Evolutionary conservation across 1,284 basidiomycete genomes (phyloP).

Genomic region (Grifola frondosa): DNA sequence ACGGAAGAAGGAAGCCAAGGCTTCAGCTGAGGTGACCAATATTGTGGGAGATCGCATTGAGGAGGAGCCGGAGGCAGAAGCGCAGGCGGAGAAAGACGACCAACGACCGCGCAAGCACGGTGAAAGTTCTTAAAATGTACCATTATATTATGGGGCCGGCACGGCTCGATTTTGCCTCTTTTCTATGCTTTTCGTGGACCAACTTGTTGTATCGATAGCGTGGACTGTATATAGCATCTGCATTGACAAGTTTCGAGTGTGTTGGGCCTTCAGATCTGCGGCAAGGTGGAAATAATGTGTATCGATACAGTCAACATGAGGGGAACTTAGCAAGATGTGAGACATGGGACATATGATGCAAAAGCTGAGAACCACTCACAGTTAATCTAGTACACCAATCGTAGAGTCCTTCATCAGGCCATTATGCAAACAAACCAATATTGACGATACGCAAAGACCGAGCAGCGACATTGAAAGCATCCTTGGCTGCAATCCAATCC

Average conservation of each 20-base stretch:
- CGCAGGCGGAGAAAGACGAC: slow-evolving; percentile 47
- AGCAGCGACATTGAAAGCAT: slow-evolving; percentile 59
- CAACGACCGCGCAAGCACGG: slow-evolving; percentile 6
- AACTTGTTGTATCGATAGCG: too few species aligned
- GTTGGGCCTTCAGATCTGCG: too few species aligned
- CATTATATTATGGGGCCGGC: too few species aligned
- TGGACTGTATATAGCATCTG: too few species aligned
- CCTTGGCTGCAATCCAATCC: slow-evolving; percentile 38
- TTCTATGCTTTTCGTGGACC: too few species aligned
- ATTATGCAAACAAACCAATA: slow-evolving; percentile 71
- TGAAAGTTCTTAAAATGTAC: neutral
- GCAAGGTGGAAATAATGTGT: too few species aligned
- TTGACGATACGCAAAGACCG: slow-evolving; percentile 69
- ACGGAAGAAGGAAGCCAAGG: slow-evolving; percentile 82
- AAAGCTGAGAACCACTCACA: neutral
- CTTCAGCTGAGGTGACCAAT: slow-evolving; percentile 47
- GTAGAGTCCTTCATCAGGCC: too few species aligned
- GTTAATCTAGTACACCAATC: neutral
- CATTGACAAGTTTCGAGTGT: too few species aligned
- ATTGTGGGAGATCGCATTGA: slow-evolving; percentile 64
- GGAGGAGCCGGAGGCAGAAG: slow-evolving; percentile 79
- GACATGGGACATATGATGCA: too few species aligned
- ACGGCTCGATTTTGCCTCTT: too few species aligned
- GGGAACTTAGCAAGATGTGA: too few species aligned
- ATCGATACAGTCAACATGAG: too few species aligned